Conservation (phyloP, 306 rosid genomes). For the Dicorynia guianensis region DNA sequence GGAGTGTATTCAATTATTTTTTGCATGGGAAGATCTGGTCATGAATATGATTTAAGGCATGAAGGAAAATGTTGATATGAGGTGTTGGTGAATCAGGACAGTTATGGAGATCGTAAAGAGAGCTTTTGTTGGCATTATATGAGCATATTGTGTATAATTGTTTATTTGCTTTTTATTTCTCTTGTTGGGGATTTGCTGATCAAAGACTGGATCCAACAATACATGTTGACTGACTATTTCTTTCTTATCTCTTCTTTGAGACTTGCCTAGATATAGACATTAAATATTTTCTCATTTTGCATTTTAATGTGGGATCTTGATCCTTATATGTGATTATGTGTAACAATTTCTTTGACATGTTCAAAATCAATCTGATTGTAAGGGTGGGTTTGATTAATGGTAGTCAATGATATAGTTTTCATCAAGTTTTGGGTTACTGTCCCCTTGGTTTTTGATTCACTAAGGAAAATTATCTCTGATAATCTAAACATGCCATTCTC, state of each 20-base stretch:
- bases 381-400: slow-evolving; percentile 21
- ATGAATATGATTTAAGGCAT: slow-evolving; percentile 10
- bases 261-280: background rate
- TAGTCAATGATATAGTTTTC: slow-evolving; percentile 8
- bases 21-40: slow-evolving; percentile 3
- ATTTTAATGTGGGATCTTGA: slow-evolving; percentile 8
- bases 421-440: slow-evolving; percentile 19
- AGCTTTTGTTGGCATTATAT: background rate
- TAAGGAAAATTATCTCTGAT: slow-evolving; percentile 33
- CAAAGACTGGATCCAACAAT: slow-evolving; percentile 27
- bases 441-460: slow-evolving; percentile 26
- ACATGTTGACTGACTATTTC: slow-evolving; percentile 20
- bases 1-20: slow-evolving; percentile 14
- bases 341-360: background rate
- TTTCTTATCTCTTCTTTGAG: slow-evolving; percentile 1
- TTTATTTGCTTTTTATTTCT: slow-evolving; percentile 24
- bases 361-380: slow-evolving; percentile 7
- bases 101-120: slow-evolving; percentile 4
- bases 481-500: slow-evolving; percentile 43
- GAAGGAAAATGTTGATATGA: slow-evolving; percentile 13
- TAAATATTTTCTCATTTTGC: slow-evolving; percentile 15
- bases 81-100: slow-evolving; percentile 1
- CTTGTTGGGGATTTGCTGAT: slow-evolving; percentile 9
- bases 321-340: slow-evolving; percentile 10
- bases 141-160: slow-evolving; percentile 5